These are phyloP conservation scores for Stachybotrys chartarum DNA, from an alignment of 2,329 filamentous ascomycete genomes.

Conservation along the genomic window DNA sequence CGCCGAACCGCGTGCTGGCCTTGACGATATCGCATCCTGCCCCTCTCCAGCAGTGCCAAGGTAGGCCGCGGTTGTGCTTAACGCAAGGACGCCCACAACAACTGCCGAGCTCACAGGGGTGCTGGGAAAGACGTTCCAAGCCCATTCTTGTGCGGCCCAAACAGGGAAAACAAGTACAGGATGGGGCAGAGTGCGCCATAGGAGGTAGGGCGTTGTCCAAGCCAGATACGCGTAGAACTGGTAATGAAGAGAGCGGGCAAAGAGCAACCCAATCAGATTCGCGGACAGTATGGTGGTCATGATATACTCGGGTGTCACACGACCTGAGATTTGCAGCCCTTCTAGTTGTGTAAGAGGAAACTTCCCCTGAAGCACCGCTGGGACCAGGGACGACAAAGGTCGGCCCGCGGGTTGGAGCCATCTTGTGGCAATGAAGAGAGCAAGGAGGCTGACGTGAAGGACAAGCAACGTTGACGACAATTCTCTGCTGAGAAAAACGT, in stretches of 20 bases:
- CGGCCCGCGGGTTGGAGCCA: constrained; percentile 68
- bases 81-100: constrained; percentile 64
- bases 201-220: constrained; percentile 80
- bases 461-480: constrained; percentile 64
- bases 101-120: constrained; percentile 45
- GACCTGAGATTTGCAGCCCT: constrained; percentile 47
- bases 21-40: neutral
- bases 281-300: constrained; percentile 71
- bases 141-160: constrained; percentile 80
- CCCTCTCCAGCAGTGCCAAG: constrained; percentile 42
- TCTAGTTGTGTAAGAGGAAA: constrained; percentile 42
- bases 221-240: constrained; percentile 91
- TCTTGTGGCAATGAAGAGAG: constrained; percentile 55
- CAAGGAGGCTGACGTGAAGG: constrained; percentile 58
- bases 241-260: constrained; percentile 84
- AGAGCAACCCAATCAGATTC: constrained; percentile 73
- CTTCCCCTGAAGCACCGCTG: constrained; percentile 31
- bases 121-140: constrained; percentile 93
- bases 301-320: constrained; percentile 64
- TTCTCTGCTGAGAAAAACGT: constrained; percentile 60
- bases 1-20: neutral
- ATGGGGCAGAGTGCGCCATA: constrained; percentile 70
- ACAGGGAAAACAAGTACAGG: constrained; percentile 59
- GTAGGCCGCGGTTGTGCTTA: constrained; percentile 59
- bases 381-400: constrained; percentile 46